phyloP scores from a whole-genome alignment of 441 rosid species.

The Croton laevigatus region DNA sequence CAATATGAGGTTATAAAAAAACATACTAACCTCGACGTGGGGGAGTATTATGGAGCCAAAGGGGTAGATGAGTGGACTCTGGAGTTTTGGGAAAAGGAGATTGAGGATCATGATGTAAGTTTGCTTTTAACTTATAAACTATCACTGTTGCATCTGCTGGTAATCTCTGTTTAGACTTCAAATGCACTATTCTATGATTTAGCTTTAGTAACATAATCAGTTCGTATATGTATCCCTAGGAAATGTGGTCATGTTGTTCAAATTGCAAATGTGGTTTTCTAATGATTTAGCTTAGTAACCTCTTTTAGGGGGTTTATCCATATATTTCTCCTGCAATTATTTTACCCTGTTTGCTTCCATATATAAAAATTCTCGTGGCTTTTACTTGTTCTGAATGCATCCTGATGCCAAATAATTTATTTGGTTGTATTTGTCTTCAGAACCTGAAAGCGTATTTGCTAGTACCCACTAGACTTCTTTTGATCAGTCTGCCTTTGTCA shows the following conservation, averaged over 20 bases:
- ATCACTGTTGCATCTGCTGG: constrained; percentile 2
- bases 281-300: background rate
- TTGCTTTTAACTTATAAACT: constrained; percentile 1
- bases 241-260: background rate
- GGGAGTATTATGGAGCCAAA: constrained; percentile 70
- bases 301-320: background rate
- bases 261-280: background rate
- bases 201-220: background rate
- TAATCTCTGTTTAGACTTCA: background rate
- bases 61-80: constrained; percentile 71
- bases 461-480: background rate
- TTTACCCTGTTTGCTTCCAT: background rate
- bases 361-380: background rate
- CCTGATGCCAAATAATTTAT: background rate
- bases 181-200: background rate
- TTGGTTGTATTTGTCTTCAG: background rate
- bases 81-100: constrained; percentile 66
- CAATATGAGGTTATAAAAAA: constrained; percentile 59
- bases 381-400: background rate
- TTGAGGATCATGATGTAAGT: constrained; percentile 62
- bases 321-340: background rate
- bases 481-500: background rate
- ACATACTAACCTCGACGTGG: constrained; percentile 47
- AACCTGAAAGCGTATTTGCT: constrained; percentile 1
- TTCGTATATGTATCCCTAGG: too few species aligned